Conservation (phyloP, 306 rosid species). For the Cotoneaster glaucophyllus region DNA sequence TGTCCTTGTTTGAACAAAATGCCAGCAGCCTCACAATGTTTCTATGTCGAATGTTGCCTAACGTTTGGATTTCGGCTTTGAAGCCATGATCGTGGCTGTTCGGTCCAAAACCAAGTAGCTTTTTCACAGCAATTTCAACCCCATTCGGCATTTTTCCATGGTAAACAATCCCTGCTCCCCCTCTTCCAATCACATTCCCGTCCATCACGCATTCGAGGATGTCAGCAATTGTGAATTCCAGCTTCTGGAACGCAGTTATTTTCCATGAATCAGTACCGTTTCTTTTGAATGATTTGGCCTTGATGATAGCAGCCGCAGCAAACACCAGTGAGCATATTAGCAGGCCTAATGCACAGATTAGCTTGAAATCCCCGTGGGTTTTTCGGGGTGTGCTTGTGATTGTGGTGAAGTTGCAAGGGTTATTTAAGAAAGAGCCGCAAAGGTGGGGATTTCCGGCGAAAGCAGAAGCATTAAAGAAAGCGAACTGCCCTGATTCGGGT, state of each 20-base stretch:
- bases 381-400: slow-evolving; percentile 22
- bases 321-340: slow-evolving; percentile 57
- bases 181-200: slow-evolving; percentile 81
- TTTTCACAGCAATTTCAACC: slow-evolving; percentile 71
- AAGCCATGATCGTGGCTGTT: slow-evolving; percentile 73
- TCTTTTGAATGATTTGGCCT: slow-evolving; percentile 55
- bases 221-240: slow-evolving; percentile 62
- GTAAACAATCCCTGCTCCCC: slow-evolving; percentile 91
- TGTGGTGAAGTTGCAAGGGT: slow-evolving; percentile 61
- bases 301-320: slow-evolving; percentile 58
- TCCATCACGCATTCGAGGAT: slow-evolving; percentile 77
- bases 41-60: slow-evolving; percentile 79
- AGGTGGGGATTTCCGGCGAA: slow-evolving; percentile 79
- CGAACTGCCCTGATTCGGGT: slow-evolving; percentile 78
- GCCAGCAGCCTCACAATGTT: slow-evolving; percentile 80
- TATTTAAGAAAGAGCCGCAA: slow-evolving; percentile 59
- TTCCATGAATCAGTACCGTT: slow-evolving; percentile 52
- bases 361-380: slow-evolving; percentile 43
- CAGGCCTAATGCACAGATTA: slow-evolving; percentile 66
- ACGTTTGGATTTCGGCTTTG: slow-evolving; percentile 74
- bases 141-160: slow-evolving; percentile 89
- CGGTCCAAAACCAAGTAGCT: slow-evolving; percentile 60
- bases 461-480: slow-evolving; percentile 67
- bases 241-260: slow-evolving; percentile 66
- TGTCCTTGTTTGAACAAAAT: slow-evolving; percentile 70